A percentile compares a stretch with the other conserved stretches of the same genome.
phyloP scores from a whole-genome alignment of 1,139 yeast species.

The Protomyces inouyei region DNA sequence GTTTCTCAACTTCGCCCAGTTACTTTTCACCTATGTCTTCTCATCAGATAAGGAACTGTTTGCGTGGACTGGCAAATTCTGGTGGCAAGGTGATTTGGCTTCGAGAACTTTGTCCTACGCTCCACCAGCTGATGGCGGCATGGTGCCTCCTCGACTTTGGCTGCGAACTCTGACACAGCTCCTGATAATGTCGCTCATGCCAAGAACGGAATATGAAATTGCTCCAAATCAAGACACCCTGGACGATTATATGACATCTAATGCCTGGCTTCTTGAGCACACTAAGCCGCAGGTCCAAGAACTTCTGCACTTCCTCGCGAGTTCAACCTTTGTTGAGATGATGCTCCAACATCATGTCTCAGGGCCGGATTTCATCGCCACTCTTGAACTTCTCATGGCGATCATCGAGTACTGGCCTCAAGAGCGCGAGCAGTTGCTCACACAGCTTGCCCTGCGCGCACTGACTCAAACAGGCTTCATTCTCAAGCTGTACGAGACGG shows the following conservation, averaged over 20 bases:
- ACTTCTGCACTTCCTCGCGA: background rate
- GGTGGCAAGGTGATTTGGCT: no score
- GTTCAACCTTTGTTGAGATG: background rate
- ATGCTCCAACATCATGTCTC: background rate
- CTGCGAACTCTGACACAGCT: background rate
- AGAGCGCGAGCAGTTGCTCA: background rate
- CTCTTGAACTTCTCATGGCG: background rate
- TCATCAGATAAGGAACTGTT: background rate
- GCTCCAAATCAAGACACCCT: background rate
- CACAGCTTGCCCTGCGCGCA: background rate
- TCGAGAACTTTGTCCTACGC: background rate
- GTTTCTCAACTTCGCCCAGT: background rate
- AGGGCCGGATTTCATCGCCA: no score
- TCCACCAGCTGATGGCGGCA: background rate
- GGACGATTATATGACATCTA: background rate
- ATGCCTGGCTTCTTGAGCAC: background rate
- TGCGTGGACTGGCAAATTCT: background rate
- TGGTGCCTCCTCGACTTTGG: background rate
- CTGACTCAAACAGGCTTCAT: constrained; percentile 4
- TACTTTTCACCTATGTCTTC: background rate
- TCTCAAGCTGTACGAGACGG: background rate
- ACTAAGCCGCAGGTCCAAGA: background rate
- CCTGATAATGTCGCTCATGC: background rate
- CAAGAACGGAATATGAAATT: background rate
- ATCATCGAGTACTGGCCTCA: background rate